Evolutionary conservation across 2,329 filamentous ascomycete species (phyloP), one percentile per base, ranked within the genome.

Genomic region (Allantophomopsis cytisporea): DNA sequence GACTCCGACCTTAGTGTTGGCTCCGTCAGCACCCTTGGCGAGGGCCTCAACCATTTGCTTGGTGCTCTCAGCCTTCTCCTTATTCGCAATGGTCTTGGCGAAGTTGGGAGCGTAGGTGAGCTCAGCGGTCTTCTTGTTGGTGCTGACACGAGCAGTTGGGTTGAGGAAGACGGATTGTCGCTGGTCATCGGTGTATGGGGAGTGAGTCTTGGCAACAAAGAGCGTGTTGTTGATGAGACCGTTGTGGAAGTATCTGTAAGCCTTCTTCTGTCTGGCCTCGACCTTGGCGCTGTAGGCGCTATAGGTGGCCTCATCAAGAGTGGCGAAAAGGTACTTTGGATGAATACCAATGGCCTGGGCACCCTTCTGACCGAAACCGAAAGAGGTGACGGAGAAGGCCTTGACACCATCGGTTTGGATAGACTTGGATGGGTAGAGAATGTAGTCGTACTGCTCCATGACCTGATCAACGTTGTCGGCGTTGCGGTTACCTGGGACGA

Each of bases 361-460:
- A 57, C 91, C 91, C 76, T 98, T 98, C 64, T 98, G 91, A 51
- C 91, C 91, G 69, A 98, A 98, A 63, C 91, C 91, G 61, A 98
- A 98, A 0, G 93, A 98, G 6, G 93, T 98, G 47, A 98, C 86
- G 1, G 87, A 94, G 73, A 98, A 96, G 12, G 91, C 93, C 68
- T 96, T 98, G 70, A 98, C 73, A 47, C 91, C 91, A 54, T 98
- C 91, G 7, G 91, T 98, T 68, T 98, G 91, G 52, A 98, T 88
- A 60, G 78, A 83, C 53, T 84, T 83, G 64, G 83, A 94, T 36
- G 91, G 91, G 64, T 95, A 98, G 47, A 96, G 85, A 50, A 98
- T 94, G 66, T 94, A 83, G 60, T 98, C 91, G 52, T 91, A 98
- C 60, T 95, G 76, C 71, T 96, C 89, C 83, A 98, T 93, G 50